Base-by-base conservation (phyloP, 805 yeast species). In the Kockiozyma suomiensis region DNA sequence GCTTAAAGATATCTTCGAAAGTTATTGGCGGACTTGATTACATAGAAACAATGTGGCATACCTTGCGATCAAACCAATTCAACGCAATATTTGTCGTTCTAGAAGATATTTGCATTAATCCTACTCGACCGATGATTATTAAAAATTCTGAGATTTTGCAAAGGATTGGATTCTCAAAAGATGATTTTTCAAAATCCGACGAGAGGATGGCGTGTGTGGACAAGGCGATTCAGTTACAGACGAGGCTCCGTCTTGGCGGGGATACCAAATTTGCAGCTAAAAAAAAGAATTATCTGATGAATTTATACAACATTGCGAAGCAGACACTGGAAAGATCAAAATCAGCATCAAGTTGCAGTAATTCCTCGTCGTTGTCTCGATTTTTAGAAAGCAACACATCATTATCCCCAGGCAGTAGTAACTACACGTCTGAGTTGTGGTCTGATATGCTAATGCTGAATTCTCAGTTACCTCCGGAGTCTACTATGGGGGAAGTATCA, bases 41-140 rank as follows among this genome's bases (percentile, higher is more conserved):
- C 35, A 37, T 13, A 8, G 45, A 42, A 13, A 15, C 32, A n/a
- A 32, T 51, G 41, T 51, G 55, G 55, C 55, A 51, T 28, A 32
- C 15, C 13, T 40, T 26, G 1, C 55, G 23, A 17, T 5, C 41
- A 5, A 25, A 40, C 7, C 55, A 51, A 32, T 41, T 17, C 33
- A 23, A 41, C 2, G 25, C 55, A 4, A 21, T 51, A 4, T 30
- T 42, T 6, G 30, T 51, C 4, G 41, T 42, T 4, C 28, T 41
- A 13, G 40, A 41, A 21, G 55, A 51, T 41, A 41, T 51, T 6
- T 41, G 55, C 25, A 21, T 42, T 8, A 40, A 42, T 28, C 55
- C 55, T 4, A 28, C 19, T n/a, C 55, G 55, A 13, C 28, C 30
- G 21, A 26, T 51, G 7, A 19, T 32, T 38, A 30, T 51, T 15